These are phyloP conservation scores for Suillus paluster DNA, from an alignment of 768 basidiomycete genomes.

Conservation along the genomic window DNA sequence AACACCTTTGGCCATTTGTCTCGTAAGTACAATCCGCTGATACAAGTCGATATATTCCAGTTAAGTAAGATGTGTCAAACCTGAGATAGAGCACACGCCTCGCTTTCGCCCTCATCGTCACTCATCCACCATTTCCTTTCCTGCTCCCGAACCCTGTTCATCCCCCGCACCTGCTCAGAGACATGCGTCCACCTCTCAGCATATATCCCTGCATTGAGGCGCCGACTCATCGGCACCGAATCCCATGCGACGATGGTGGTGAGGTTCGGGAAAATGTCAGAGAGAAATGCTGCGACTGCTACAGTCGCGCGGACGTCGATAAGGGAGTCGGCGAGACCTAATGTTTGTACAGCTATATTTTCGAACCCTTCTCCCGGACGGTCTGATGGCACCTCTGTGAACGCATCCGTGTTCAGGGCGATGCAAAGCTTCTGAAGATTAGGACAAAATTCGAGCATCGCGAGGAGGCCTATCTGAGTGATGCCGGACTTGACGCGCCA, in stretches of 20 bases:
- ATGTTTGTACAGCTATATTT: not conserved
- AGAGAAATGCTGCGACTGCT: constrained; percentile 11
- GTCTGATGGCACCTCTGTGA: not conserved
- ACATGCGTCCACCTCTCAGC: constrained; percentile 7
- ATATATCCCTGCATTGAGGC: constrained; percentile 1
- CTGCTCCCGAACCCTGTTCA: constrained; percentile 9
- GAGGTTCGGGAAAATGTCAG: constrained; percentile 8
- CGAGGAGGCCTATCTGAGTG: constrained; percentile 3
- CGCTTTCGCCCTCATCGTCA: not conserved
- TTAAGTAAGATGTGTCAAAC: not conserved
- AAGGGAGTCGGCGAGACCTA: constrained; percentile 4
- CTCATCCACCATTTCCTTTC: constrained; percentile 9
- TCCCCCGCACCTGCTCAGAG: constrained; percentile 2
- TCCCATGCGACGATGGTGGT: constrained; percentile 4
- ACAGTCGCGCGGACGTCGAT: not conserved
- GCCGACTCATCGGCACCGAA: not conserved
- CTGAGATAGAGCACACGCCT: not conserved
- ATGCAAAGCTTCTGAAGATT: constrained; percentile 7
- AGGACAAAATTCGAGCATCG: constrained; percentile 4
- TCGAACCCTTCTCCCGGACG: not conserved
- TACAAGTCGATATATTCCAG: not conserved
- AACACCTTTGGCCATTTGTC: not conserved
- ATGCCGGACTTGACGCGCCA: constrained; percentile 8
- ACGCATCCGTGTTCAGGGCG: constrained; percentile 4
- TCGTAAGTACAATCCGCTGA: not conserved